phyloP scores from a whole-genome alignment of 495 filamentous ascomycete genomes.

The Parmelia sp. region DNA sequence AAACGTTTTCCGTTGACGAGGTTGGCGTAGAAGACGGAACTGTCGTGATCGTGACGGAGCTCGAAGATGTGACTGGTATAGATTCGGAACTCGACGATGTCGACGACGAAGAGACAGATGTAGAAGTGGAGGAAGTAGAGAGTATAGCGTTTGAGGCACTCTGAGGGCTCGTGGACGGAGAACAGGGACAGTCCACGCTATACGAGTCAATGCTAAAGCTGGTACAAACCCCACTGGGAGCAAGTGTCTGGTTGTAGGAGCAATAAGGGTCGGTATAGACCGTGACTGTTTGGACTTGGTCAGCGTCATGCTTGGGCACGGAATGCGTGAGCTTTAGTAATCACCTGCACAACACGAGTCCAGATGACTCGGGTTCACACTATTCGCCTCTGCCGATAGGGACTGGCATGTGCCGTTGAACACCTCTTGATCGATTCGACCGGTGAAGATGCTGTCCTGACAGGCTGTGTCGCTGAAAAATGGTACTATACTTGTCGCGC shows the following conservation, averaged over 20 bases:
- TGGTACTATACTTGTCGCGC: background rate
- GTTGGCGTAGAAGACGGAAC: background rate
- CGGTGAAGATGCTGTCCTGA: background rate
- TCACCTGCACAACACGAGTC: background rate
- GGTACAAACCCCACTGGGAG: background rate
- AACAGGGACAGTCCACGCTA: slow-evolving; percentile 1
- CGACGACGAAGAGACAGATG: background rate
- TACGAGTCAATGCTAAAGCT: background rate
- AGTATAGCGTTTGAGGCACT: background rate
- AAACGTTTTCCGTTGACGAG: background rate
- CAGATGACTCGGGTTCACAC: background rate
- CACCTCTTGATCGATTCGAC: background rate
- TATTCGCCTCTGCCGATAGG: background rate
- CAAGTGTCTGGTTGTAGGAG: background rate
- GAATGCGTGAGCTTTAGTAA: background rate
- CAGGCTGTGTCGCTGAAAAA: background rate
- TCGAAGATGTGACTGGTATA: background rate
- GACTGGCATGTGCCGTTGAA: background rate
- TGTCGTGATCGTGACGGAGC: background rate
- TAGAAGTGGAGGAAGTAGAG: background rate
- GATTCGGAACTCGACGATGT: background rate
- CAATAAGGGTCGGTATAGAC: background rate
- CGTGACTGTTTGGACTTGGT: background rate
- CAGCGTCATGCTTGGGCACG: background rate
- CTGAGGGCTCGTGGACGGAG: background rate